phyloP scores from a whole-genome alignment of 2,329 filamentous ascomycete genomes.

The Diaporthe sp. region DNA sequence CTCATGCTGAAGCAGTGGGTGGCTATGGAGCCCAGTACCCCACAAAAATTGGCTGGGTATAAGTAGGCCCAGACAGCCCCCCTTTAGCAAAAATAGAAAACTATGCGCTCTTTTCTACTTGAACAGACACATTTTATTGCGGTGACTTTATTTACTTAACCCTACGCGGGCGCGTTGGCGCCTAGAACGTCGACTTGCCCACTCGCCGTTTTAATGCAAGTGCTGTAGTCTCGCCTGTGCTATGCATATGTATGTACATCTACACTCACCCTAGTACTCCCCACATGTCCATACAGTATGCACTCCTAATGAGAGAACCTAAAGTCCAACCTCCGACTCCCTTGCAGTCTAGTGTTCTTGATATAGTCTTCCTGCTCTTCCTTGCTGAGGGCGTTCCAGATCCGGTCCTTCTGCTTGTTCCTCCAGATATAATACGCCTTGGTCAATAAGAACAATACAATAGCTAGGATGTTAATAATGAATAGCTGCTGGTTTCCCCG shows the following conservation, averaged over 20 bases:
- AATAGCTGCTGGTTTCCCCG: slow-evolving; percentile 68
- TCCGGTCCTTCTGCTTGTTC: slow-evolving; percentile 59
- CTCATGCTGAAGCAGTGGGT: no score
- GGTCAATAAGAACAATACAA: slow-evolving; percentile 62
- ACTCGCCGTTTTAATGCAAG: no score
- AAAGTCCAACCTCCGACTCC: slow-evolving; percentile 60
- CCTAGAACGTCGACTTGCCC: no score
- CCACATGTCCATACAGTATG: not conserved
- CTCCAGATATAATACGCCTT: slow-evolving; percentile 66
- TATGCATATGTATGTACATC: not conserved
- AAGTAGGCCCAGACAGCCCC: no score
- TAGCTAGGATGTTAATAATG: slow-evolving; percentile 60
- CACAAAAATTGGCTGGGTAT: no score
- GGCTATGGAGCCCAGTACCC: no score
- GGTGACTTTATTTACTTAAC: no score
- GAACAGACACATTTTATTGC: no score
- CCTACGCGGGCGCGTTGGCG: no score
- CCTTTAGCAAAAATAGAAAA: no score
- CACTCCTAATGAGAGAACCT: slow-evolving; percentile 51
- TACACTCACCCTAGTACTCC: no score
- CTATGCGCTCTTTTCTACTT: no score
- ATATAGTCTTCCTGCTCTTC: slow-evolving; percentile 64
- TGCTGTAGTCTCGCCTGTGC: not conserved
- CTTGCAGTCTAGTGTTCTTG: slow-evolving; percentile 54
- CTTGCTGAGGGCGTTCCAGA: slow-evolving; percentile 62